Evolutionary conservation across 345 rosid genomes (phyloP), one percentile per base, ranked within the genome.

Genomic region (Eucalyptus sp.): DNA sequence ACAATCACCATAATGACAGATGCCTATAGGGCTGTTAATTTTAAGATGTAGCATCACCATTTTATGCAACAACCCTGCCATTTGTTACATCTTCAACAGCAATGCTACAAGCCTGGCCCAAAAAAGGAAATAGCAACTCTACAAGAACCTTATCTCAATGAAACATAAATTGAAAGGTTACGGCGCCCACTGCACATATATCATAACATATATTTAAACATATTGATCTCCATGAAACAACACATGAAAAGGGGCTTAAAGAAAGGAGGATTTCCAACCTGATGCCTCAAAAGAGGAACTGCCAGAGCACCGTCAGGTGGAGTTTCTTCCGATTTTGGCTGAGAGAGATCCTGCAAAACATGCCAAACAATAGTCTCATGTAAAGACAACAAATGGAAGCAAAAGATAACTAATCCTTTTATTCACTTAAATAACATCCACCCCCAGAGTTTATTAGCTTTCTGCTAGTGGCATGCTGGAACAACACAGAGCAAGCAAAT

Each of bases 241-340:
- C 48, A 41, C 27, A 20, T 76, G 14, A 76, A 68, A 76, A 37
- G 83, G 44, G 43, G 48, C 15, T 76, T 76, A 37, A 76, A 86
- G 43, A 52, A 51, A 44, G 46, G 44, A 20, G 62, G 58, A 60
- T 71, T 22, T 33, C 90, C 88, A 90, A 97, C 99, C 99, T 97
- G 99, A 94, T 96, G 99, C 91, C 96, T 94, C 92, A 97, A 86
- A 87, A 97, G 99, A 88, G 98, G 93, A 88, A 96, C 98, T 87
- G 98, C 86, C 94, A 97, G 58, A 92, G 92, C 88, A 92, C 98
- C 99, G 43, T 97, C 97, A 24, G 99, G 99, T 8, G 91, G 96
- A 91, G 31, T 91, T 91, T 94, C 95, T 95, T 98, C 99, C n/a
- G 96, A 93, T 81, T 89, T 92, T 85, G 97, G 96, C 93, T 94